Percentiles rank a stretch among this genome's conserved stretches.
Evolutionary conservation across 129 eudicot genomes (phyloP).

Genomic region (Solidago caesia): DNA sequence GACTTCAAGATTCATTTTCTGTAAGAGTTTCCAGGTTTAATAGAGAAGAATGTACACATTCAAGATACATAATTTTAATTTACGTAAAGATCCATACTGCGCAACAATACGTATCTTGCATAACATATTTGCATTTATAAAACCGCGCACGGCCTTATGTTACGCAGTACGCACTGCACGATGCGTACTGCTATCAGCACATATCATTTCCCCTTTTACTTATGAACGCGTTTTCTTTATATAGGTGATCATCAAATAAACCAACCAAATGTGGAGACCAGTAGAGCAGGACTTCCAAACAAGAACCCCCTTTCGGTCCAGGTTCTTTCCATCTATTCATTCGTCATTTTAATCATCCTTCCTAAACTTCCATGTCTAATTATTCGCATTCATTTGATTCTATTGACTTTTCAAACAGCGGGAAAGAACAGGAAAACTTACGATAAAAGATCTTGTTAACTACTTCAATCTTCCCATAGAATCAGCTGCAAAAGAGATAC

Average conservation of each 20-base stretch:
- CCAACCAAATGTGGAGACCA: conserved; percentile 18
- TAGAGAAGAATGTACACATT: too few species aligned
- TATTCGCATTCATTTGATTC: background rate
- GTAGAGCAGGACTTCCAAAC: conserved; percentile 21
- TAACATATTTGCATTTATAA: background rate
- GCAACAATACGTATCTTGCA: too few species aligned
- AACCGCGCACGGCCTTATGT: too few species aligned
- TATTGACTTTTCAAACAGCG: conserved; percentile 43
- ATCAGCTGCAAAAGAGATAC: conserved; percentile 39
- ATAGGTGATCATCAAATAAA: conserved; percentile 33
- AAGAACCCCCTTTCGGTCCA: conserved; percentile 38
- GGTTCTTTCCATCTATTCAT: conserved; percentile 30
- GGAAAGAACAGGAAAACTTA: conserved; percentile 47
- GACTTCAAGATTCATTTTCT: too few species aligned
- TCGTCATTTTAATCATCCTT: background rate
- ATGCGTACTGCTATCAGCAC: too few species aligned
- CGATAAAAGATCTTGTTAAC: conserved; percentile 34
- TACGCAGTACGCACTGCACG: too few species aligned
- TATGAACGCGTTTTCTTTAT: background rate
- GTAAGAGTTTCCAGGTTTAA: too few species aligned
- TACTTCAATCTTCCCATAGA: conserved; percentile 50
- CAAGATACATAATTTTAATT: too few species aligned
- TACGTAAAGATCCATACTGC: too few species aligned
- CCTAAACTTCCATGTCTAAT: background rate
- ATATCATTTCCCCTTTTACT: background rate